These are phyloP conservation scores for Chaetothyriales sp. DNA, from an alignment of 2,329 filamentous ascomycete genomes.

Conservation along the genomic window DNA sequence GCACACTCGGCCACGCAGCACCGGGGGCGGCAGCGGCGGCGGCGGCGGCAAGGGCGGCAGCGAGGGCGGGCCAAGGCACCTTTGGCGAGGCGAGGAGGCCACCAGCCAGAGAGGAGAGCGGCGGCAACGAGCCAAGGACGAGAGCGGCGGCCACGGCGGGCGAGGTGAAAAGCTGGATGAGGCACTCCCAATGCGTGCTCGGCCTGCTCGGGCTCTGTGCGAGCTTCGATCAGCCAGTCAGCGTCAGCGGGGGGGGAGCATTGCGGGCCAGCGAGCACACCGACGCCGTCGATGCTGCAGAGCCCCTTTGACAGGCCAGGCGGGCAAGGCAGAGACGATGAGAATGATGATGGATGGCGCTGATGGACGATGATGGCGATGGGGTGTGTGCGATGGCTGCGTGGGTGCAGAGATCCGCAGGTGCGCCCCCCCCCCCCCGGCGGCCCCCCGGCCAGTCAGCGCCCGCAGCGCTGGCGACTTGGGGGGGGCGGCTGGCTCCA, in stretches of 20 bases:
- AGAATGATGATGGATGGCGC: not conserved
- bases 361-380: not conserved
- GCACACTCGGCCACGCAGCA: too few relatives aligned
- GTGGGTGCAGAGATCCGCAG: not conserved
- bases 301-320: not conserved
- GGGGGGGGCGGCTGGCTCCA: not conserved
- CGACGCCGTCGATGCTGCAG: not conserved
- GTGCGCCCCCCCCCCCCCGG: not conserved
- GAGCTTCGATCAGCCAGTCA: not conserved
- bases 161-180: not conserved
- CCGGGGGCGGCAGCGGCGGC: too few relatives aligned
- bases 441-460: not conserved
- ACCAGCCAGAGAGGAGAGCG: not conserved
- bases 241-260: not conserved
- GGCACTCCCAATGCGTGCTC: not conserved
- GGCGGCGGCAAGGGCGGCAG: too few relatives aligned
- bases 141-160: not conserved
- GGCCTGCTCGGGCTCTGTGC: not conserved
- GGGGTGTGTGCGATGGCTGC: not conserved
- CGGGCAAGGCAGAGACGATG: not conserved
- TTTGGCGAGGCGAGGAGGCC: not conserved
- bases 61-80: not conserved
- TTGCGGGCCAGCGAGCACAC: not conserved
- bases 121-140: not conserved
- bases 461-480: not conserved